Evolutionary conservation across 192 early-diverging fungal genomes (phyloP).

Genomic region (Cladochytrium replicatum): DNA sequence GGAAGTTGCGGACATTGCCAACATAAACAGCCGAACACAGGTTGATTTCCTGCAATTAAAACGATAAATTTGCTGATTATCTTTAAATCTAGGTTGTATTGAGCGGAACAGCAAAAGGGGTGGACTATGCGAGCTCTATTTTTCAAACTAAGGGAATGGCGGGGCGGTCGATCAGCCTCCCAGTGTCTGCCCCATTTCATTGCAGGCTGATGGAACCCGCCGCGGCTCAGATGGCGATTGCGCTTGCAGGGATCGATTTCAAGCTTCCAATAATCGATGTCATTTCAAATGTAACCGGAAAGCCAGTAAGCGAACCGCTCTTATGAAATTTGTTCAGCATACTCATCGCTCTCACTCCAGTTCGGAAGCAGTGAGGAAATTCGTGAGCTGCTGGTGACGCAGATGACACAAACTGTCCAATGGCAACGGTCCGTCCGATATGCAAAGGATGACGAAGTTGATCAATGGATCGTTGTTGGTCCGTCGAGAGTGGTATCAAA

Average conservation of each 20-base stretch:
- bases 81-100: conserved; percentile 58
- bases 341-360: conserved; percentile 3
- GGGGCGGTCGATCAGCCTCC: conserved; percentile 75
- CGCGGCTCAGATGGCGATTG: conserved; percentile 58
- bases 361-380: conserved; percentile 49
- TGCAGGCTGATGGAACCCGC: conserved; percentile 86
- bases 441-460: conserved; percentile 66
- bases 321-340: not conserved
- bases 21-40: conserved; percentile 53
- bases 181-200: conserved; percentile 95
- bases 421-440: conserved; percentile 81
- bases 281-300: conserved; percentile 85
- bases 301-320: conserved; percentile 50
- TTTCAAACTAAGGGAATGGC: conserved; percentile 76
- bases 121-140: conserved; percentile 70
- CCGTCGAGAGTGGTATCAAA: conserved; percentile 84
- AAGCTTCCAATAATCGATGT: conserved; percentile 68
- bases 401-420: conserved; percentile 77
- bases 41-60: not conserved
- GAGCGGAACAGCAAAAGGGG: conserved; percentile 77
- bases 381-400: conserved; percentile 55
- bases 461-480: conserved; percentile 79
- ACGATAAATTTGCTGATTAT: not conserved
- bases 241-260: conserved; percentile 62
- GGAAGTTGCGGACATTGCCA: conserved; percentile 79